Conservation (phyloP, 805 yeast species). For the Ogataea pignaliae region DNA sequence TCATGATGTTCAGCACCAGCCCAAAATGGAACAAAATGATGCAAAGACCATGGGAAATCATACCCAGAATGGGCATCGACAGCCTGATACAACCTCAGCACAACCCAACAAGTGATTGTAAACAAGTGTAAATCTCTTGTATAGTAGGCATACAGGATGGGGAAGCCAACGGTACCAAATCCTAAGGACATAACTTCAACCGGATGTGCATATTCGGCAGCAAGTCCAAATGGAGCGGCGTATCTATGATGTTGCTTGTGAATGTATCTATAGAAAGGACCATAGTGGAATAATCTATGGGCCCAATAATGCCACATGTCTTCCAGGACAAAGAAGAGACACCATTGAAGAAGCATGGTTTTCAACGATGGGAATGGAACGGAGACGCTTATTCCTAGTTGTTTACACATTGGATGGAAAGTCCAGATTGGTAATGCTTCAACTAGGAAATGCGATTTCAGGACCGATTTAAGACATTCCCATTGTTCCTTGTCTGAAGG, state of each 20-base stretch:
- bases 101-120: constrained; percentile 50
- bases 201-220: constrained; percentile 62
- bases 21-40: constrained; percentile 56
- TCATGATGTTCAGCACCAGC: constrained; percentile 65
- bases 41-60: constrained; percentile 59
- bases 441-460: constrained; percentile 51
- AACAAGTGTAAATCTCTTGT: constrained; percentile 47
- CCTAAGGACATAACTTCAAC: constrained; percentile 54
- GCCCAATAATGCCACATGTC: constrained; percentile 62
- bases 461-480: constrained; percentile 57
- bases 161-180: constrained; percentile 58
- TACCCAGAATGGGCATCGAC: constrained; percentile 61
- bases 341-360: constrained; percentile 41
- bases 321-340: constrained; percentile 47
- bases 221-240: constrained; percentile 59
- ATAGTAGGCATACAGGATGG: constrained; percentile 47
- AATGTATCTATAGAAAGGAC: constrained; percentile 51
- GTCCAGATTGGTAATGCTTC: constrained; percentile 62
- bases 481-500: constrained; percentile 55
- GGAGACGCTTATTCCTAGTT: constrained; percentile 42
- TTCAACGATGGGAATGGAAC: constrained; percentile 50
- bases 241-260: constrained; percentile 60
- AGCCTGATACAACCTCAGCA: constrained; percentile 51
- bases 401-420: constrained; percentile 52
- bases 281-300: constrained; percentile 52